Base-by-base conservation (phyloP, 2,329 filamentous ascomycete species). In the Penicillium sp. region DNA sequence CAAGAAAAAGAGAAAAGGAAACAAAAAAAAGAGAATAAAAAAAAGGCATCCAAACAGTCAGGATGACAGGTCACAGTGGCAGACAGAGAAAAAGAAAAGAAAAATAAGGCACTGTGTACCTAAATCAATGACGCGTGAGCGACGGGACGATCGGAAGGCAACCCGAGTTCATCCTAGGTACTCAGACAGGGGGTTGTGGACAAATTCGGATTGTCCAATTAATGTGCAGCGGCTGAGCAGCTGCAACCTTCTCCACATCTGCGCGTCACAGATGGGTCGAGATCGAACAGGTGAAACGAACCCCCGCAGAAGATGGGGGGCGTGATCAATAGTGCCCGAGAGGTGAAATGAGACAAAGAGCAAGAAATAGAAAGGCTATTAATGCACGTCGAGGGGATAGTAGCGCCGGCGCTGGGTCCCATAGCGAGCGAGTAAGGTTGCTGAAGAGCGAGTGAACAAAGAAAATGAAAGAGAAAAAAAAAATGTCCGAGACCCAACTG, bases 371-470 rank as follows among this genome's bases (percentile, higher is more conserved):
- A 49, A 53, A 52, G 58, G 62, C 59, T 63, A 63, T 58, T 60
- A 49, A 63, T 57, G 63, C 62, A 61, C 21, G 39, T 49, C 31
- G 41, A 52, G 38, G 44, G 38, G 12, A 29, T n/a, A 6, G 45
- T 53, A 53, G 64, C 63, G 64, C 64, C 64, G 42, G 64, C 64
- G 63, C 63, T 47, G 23, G 49, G 52, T 49, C 45, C 58, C 53
- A 52, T 52, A 50, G 53, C 21, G 55, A 55, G 33, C 35, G n/a
- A 43, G 47, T 53, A 45, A 56, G 44, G 57, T 55, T 36, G 57
- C 25, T 42, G 43, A 47, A 57, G n/a, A 55, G 55, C 52, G 53
- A 29, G 47, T 39, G 43, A 44, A 50, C 21, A 44, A 10, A 42
- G 19, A 41, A 47, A 39, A 49, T 13, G 25, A 54, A 44, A 21